Percentiles rank a stretch among this genome's conserved stretches.
Conservation (phyloP, 2,329 filamentous ascomycete genomes). For the Grosmannia serpens region DNA sequence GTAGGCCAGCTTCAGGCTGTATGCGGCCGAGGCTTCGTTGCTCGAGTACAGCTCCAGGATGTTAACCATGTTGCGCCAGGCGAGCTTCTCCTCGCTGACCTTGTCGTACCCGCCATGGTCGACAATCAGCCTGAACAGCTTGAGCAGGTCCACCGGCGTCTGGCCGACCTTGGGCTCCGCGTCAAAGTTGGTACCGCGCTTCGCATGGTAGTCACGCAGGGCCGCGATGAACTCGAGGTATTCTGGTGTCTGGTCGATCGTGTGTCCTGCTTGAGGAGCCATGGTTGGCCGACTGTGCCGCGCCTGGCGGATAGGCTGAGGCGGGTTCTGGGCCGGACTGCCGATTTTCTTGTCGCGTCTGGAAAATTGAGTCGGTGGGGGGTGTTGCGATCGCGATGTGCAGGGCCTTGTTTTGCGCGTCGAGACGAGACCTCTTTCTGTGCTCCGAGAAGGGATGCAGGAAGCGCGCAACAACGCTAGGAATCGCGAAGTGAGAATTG, state of each 20-base stretch:
- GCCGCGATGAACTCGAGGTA: constrained; percentile 70
- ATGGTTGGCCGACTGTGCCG: constrained; percentile 1
- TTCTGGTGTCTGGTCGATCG: constrained; percentile 53
- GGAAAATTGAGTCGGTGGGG: neutral
- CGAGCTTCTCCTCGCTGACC: constrained; percentile 71
- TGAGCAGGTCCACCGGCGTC: constrained; percentile 63
- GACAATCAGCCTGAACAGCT: constrained; percentile 67
- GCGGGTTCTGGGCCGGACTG: neutral
- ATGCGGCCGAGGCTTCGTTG: constrained; percentile 74
- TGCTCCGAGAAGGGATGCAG: constrained; percentile 9
- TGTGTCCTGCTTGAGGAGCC: constrained; percentile 14
- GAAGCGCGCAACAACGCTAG: constrained; percentile 11
- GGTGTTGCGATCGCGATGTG: neutral
- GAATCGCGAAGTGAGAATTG: constrained; percentile 10
- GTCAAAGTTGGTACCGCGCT: constrained; percentile 69
- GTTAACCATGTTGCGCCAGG: constrained; percentile 69
- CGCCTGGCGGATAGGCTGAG: neutral
- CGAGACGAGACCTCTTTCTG: neutral
- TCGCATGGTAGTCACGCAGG: constrained; percentile 61
- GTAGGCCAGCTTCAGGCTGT: constrained; percentile 76
- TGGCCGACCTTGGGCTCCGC: constrained; percentile 70
- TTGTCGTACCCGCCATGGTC: constrained; percentile 76
- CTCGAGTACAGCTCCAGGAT: constrained; percentile 64
- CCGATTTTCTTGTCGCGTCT: neutral
- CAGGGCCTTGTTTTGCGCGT: neutral